phyloP scores from a whole-genome alignment of 2,329 filamentous ascomycete genomes.

The Chaetomium globosum region DNA sequence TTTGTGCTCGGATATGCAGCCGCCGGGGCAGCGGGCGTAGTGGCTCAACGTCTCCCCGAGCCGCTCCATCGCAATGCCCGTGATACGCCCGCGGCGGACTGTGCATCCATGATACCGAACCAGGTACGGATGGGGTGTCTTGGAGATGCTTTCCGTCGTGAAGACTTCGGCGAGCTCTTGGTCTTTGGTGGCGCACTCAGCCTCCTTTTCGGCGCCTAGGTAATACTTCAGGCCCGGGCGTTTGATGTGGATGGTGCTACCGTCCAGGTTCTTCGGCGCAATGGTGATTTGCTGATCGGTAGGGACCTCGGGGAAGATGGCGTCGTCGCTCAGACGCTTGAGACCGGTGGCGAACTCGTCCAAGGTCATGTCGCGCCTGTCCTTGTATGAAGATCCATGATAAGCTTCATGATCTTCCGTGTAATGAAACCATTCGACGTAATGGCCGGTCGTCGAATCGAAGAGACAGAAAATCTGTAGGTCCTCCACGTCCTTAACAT shows the following conservation, averaged over 20 bases:
- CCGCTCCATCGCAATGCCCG: background rate
- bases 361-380: background rate
- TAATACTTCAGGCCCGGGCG: slow-evolving; percentile 3
- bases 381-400: background rate
- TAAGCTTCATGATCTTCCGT: background rate
- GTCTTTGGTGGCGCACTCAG: background rate
- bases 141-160: slow-evolving; percentile 5
- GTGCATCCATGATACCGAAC: slow-evolving; percentile 5
- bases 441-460: background rate
- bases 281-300: background rate
- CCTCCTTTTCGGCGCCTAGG: background rate
- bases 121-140: slow-evolving; percentile 9
- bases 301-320: slow-evolving; percentile 1
- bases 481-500: background rate
- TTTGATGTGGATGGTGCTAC: background rate
- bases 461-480: background rate
- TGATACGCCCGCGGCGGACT: slow-evolving; percentile 11
- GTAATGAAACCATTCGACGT: background rate
- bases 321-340: background rate
- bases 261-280: background rate
- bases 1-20: background rate
- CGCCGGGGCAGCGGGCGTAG: background rate
- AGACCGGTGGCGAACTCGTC: slow-evolving; percentile 1
- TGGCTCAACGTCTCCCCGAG: background rate
- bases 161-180: background rate